These are phyloP conservation scores for Agaricus bisporus DNA, from an alignment of 768 basidiomycete species.

Conservation along the genomic window DNA sequence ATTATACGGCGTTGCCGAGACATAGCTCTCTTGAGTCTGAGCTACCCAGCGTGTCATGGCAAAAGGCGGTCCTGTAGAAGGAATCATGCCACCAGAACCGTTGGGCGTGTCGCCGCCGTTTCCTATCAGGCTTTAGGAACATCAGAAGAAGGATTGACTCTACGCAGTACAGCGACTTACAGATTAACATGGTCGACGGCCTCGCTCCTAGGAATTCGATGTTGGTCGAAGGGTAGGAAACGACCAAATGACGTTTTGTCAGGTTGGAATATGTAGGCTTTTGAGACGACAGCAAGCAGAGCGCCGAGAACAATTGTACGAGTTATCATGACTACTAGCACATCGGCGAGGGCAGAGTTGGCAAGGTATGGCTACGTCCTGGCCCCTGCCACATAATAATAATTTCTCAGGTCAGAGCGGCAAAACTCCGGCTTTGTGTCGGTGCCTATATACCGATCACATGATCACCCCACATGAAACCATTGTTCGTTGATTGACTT, in stretches of 20 bases:
- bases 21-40: conserved; percentile 71
- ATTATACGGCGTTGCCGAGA: conserved; percentile 69
- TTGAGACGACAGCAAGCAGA: background rate
- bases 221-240: conserved; percentile 8
- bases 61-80: conserved; percentile 70
- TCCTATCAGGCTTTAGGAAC: conserved; percentile 47
- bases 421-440: conserved; percentile 3
- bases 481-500: too few relatives aligned
- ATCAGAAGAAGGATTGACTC: background rate
- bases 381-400: background rate
- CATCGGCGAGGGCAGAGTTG: background rate
- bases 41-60: conserved; percentile 86
- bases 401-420: background rate
- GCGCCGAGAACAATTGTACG: background rate
- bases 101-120: conserved; percentile 69
- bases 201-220: conserved; percentile 16
- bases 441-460: background rate
- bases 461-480: background rate
- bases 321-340: background rate
- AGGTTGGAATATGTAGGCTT: conserved; percentile 4
- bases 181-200: conserved; percentile 25
- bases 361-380: background rate
- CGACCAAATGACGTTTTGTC: conserved; percentile 2
- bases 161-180: conserved; percentile 13
- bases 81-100: conserved; percentile 73